Percentiles rank a stretch among this genome's conserved stretches.
phyloP scores from a whole-genome alignment of 441 rosid species.

The Oxalis stricta region DNA sequence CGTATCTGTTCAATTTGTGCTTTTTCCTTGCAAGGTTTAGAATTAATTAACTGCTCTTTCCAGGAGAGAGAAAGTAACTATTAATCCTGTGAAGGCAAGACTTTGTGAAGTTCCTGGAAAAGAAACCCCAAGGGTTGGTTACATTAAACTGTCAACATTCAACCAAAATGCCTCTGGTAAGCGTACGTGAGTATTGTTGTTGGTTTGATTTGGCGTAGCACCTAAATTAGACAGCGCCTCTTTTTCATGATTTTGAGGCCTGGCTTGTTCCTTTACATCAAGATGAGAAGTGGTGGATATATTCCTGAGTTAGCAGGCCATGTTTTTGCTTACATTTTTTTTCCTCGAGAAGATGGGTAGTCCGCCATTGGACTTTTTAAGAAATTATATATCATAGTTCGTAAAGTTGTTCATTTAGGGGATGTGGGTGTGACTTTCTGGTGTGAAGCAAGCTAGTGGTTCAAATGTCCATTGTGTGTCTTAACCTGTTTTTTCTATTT shows the following conservation, averaged over 20 bases:
- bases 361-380: no score
- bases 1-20: no score
- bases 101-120: constrained; percentile 60
- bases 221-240: not conserved
- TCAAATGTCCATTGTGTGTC: not conserved
- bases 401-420: not conserved
- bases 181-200: constrained; percentile 4
- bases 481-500: not conserved
- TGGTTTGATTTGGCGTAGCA: not conserved
- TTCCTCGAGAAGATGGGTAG: no score
- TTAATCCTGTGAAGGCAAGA: constrained; percentile 88
- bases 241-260: not conserved
- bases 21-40: not conserved
- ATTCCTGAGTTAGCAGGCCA: no score
- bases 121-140: constrained; percentile 64
- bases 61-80: constrained; percentile 72
- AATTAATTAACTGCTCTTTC: constrained; percentile 10
- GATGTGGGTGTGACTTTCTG: not conserved
- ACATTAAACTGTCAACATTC: constrained; percentile 75
- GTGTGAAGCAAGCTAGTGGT: not conserved
- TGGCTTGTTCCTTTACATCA: no score
- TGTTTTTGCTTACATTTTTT: no score
- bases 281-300: no score
- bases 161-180: constrained; percentile 86
- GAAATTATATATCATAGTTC: no score